Evolutionary conservation across 2,329 filamentous ascomycete species (phyloP).

Genomic region (Conoideocrella luteorostrata): DNA sequence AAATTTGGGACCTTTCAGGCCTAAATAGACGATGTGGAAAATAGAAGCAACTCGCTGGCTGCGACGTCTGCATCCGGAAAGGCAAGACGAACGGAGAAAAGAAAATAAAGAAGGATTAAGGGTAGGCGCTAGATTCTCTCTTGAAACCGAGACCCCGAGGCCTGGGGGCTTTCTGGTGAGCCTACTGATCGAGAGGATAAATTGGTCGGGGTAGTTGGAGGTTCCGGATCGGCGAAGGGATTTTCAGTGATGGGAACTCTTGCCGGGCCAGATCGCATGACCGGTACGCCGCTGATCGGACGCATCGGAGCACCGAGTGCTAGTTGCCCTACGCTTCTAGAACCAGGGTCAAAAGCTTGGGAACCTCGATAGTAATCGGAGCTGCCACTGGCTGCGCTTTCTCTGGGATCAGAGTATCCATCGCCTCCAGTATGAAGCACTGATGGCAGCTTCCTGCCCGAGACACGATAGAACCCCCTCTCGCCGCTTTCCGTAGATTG

Average conservation of each 20-base stretch:
- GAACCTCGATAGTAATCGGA: conserved; percentile 51
- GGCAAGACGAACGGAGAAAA: not conserved
- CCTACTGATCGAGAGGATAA: conserved; percentile 28
- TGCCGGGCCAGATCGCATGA: conserved; percentile 59
- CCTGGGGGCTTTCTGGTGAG: conserved; percentile 27
- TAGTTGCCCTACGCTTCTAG: conserved; percentile 32
- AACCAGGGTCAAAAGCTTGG: conserved; percentile 34
- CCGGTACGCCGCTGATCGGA: conserved; percentile 52
- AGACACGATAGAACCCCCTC: conserved; percentile 57
- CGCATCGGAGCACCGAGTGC: conserved; percentile 53
- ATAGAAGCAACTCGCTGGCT: conserved; percentile 1
- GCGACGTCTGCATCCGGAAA: not conserved
- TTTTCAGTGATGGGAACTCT: conserved; percentile 54
- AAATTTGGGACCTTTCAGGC: not conserved
- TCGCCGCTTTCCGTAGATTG: conserved; percentile 35
- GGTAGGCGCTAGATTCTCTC: conserved; percentile 29
- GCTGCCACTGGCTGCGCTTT: conserved; percentile 39
- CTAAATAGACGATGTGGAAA: not conserved
- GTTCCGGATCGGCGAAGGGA: conserved; percentile 34
- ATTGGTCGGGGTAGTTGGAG: conserved; percentile 17
- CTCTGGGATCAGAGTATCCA: conserved; percentile 49
- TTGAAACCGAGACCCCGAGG: conserved; percentile 33
- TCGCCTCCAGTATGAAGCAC: conserved; percentile 57
- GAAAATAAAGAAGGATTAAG: conserved; percentile 1
- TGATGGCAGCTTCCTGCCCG: conserved; percentile 58